A percentile compares a stretch with the other conserved stretches of the same genome.
phyloP scores from a whole-genome alignment of 164 flowering plant species.

The Kalanchoe fedtschenkoi region DNA sequence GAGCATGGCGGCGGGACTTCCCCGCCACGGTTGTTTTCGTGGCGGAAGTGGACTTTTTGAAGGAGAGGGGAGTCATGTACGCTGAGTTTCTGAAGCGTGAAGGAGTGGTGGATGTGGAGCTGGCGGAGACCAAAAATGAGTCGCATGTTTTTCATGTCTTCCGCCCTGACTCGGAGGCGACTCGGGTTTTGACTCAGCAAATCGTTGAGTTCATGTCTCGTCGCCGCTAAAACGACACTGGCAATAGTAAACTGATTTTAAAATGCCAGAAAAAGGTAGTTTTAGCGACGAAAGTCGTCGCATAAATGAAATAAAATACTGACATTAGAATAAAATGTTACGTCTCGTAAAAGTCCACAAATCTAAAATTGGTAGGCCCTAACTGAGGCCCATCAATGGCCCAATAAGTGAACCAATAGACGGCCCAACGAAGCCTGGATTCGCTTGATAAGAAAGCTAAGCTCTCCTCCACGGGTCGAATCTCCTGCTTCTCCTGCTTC shows the following conservation, averaged over 20 bases:
- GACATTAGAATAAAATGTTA: too few relatives aligned
- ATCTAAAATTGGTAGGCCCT: too few relatives aligned
- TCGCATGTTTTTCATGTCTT: slow-evolving; percentile 49
- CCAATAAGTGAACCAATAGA: too few relatives aligned
- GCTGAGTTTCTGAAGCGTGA: slow-evolving; percentile 42
- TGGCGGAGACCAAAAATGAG: slow-evolving; percentile 44
- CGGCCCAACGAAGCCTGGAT: too few relatives aligned
- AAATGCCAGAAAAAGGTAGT: too few relatives aligned
- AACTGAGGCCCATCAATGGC: neutral
- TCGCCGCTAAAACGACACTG: neutral
- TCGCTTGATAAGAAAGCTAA: neutral
- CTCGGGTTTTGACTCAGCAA: slow-evolving; percentile 36
- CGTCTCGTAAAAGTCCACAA: neutral
- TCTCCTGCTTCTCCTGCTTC: neutral
- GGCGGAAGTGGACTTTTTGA: slow-evolving; percentile 65
- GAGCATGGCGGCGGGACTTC: slow-evolving; percentile 31
- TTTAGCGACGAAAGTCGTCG: too few relatives aligned
- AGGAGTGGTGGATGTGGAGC: slow-evolving; percentile 36
- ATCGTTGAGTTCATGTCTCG: slow-evolving; percentile 45
- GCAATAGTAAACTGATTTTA: neutral
- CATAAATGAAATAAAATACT: too few relatives aligned
- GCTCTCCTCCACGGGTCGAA: neutral
- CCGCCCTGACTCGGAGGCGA: slow-evolving; percentile 46
- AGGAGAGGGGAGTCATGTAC: slow-evolving; percentile 57
- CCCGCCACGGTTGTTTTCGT: slow-evolving; percentile 50